Evolutionary conservation across 306 rosid genomes (phyloP).

Genomic region (Sicyos edulis): DNA sequence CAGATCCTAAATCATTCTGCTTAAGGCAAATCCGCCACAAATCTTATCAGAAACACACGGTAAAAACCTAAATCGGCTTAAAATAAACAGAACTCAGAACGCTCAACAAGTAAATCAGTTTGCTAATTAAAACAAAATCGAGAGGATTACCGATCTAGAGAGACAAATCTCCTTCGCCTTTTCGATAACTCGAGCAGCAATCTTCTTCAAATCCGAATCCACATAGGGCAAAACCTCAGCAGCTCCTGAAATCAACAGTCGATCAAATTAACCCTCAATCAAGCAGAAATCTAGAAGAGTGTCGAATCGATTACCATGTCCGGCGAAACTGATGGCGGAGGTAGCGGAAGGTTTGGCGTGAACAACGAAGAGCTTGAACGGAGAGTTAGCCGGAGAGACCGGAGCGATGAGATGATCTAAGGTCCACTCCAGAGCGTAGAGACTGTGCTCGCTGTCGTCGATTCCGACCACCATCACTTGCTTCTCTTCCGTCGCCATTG

Average conservation of each 20-base stretch:
- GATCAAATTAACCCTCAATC: neutral
- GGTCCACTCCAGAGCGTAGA: conserved; percentile 44
- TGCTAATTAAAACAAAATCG: neutral
- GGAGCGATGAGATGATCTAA: conserved; percentile 38
- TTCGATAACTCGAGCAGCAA: conserved; percentile 33
- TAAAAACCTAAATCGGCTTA: neutral
- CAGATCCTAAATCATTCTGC: too few species aligned
- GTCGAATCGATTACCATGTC: conserved; percentile 23
- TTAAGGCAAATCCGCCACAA: too few species aligned
- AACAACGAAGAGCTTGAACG: conserved; percentile 39
- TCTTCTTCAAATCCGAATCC: conserved; percentile 34
- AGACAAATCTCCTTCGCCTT: conserved; percentile 42
- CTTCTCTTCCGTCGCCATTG: conserved; percentile 35
- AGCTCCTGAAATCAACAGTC: conserved; percentile 13
- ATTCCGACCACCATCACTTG: conserved; percentile 59
- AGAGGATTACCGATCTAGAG: conserved; percentile 33
- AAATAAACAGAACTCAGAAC: neutral
- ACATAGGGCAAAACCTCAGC: conserved; percentile 21
- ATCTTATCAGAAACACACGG: neutral
- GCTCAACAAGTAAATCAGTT: neutral
- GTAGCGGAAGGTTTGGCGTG: conserved; percentile 36
- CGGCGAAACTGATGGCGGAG: conserved; percentile 29
- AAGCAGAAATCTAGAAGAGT: neutral
- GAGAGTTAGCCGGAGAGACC: conserved; percentile 20
- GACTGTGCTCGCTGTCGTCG: conserved; percentile 60